Conservation (phyloP, 306 rosid species). For the Dryas alaskensis region DNA sequence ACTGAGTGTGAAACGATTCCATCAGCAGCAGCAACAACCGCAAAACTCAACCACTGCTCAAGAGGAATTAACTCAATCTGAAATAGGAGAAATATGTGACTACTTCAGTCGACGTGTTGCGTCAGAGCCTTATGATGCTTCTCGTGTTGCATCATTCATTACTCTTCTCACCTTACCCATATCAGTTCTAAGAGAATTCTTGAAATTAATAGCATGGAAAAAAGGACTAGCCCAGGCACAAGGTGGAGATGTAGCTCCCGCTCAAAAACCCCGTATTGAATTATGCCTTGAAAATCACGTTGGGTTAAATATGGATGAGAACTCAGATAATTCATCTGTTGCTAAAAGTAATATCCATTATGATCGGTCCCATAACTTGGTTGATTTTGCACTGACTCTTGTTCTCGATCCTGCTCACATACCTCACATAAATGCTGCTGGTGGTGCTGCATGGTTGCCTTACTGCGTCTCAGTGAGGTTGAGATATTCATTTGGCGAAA, state of each 20-base stretch:
- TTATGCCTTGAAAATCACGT: constrained; percentile 96
- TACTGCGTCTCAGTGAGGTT: constrained; percentile 91
- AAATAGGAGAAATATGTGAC: constrained; percentile 93
- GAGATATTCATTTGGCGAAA: constrained; percentile 84
- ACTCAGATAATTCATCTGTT: constrained; percentile 53
- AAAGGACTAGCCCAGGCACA: constrained; percentile 82
- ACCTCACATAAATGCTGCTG: constrained; percentile 88
- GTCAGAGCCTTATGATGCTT: constrained; percentile 98
- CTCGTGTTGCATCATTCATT: constrained; percentile 97
- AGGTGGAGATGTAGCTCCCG: constrained; percentile 81
- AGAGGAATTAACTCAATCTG: constrained; percentile 83
- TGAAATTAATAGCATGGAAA: constrained; percentile 96
- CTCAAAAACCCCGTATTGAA: constrained; percentile 91
- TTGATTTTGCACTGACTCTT: constrained; percentile 91
- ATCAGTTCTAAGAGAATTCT: constrained; percentile 86
- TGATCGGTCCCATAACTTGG: constrained; percentile 76
- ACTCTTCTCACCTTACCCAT: constrained; percentile 96
- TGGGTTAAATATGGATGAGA: constrained; percentile 58
- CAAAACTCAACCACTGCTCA: constrained; percentile 70
- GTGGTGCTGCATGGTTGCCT: constrained; percentile 99
- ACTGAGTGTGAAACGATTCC: constrained; percentile 96
- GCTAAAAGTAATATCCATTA: constrained; percentile 94
- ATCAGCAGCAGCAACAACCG: constrained; percentile 82
- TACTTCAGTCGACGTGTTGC: constrained; percentile 99
- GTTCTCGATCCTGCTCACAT: constrained; percentile 95